Percentiles rank a stretch among this genome's conserved stretches.
phyloP scores from a whole-genome alignment of 495 filamentous ascomycete species.

The Penicillium mononematosum region DNA sequence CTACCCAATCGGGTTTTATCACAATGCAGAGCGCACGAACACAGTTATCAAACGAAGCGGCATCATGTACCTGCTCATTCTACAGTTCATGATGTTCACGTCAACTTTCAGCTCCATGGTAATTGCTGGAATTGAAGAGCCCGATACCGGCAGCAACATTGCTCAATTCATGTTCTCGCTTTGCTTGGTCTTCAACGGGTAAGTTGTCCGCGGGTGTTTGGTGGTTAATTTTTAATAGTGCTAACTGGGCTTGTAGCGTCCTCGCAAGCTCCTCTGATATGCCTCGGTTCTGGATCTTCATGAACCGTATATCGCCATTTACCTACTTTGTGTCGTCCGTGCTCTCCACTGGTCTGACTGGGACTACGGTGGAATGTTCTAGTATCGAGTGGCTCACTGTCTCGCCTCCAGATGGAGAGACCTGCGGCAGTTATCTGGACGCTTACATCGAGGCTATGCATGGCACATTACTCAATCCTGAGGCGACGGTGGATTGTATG shows the following conservation, averaged over 20 bases:
- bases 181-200: slow-evolving; percentile 66
- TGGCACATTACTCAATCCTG: slow-evolving; percentile 55
- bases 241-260: slow-evolving; percentile 50
- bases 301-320: slow-evolving; percentile 76
- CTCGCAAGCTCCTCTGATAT: slow-evolving; percentile 60
- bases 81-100: slow-evolving; percentile 49
- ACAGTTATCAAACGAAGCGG: slow-evolving; percentile 57
- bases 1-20: slow-evolving; percentile 75
- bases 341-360: slow-evolving; percentile 61
- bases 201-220: slow-evolving; percentile 13
- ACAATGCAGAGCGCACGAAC: slow-evolving; percentile 61
- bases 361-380: slow-evolving; percentile 57
- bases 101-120: slow-evolving; percentile 59
- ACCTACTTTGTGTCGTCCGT: slow-evolving; percentile 67
- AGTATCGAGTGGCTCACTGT: slow-evolving; percentile 59
- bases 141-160: slow-evolving; percentile 64
- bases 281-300: slow-evolving; percentile 81
- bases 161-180: slow-evolving; percentile 66
- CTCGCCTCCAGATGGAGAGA: slow-evolving; percentile 49
- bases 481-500: slow-evolving; percentile 53
- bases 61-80: slow-evolving; percentile 62
- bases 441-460: slow-evolving; percentile 45
- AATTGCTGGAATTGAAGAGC: slow-evolving; percentile 64
- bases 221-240: not conserved
- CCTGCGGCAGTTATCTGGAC: slow-evolving; percentile 58